A percentile compares a stretch with the other conserved stretches of the same genome.
Conservation (phyloP, 768 basidiomycete species). For the Crassisporium funariophilum region DNA sequence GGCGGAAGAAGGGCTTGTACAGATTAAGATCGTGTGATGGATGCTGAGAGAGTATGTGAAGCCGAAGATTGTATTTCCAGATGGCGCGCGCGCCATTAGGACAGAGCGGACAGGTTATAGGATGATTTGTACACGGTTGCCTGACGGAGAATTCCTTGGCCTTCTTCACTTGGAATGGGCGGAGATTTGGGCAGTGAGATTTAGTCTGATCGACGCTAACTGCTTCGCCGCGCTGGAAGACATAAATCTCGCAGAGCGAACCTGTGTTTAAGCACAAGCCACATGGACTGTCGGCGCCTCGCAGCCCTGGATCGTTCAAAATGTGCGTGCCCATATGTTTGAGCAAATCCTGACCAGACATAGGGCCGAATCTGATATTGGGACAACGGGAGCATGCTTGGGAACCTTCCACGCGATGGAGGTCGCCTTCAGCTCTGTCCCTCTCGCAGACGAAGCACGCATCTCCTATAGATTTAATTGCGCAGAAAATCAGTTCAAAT, state of each 20-base stretch:
- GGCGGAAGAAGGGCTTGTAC: constrained; percentile 1
- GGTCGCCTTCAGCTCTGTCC: constrained; percentile 4
- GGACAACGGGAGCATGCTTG: constrained; percentile 6
- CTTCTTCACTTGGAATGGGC: constrained; percentile 7
- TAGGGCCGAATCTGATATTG: background rate
- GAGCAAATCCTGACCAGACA: constrained; percentile 2
- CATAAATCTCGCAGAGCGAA: constrained; percentile 6
- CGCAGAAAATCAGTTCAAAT: constrained; percentile 1
- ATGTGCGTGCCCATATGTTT: constrained; percentile 6
- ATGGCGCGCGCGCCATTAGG: constrained; percentile 12
- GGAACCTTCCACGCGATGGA: background rate
- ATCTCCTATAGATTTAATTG: constrained; percentile 8
- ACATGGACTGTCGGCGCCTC: background rate
- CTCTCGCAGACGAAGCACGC: constrained; percentile 24
- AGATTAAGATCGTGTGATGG: constrained; percentile 2
- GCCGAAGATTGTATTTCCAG: constrained; percentile 23
- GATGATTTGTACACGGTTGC: constrained; percentile 25
- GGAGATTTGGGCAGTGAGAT: constrained; percentile 10
- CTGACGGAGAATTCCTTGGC: constrained; percentile 7
- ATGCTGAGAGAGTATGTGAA: constrained; percentile 17
- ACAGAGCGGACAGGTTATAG: constrained; percentile 20
- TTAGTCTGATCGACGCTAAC: constrained; percentile 5
- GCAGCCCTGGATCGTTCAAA: background rate
- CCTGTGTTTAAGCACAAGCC: constrained; percentile 9
- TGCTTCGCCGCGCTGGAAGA: background rate